Base-by-base conservation (phyloP, 257 asterid species). In the Przewalskia tangutica region DNA sequence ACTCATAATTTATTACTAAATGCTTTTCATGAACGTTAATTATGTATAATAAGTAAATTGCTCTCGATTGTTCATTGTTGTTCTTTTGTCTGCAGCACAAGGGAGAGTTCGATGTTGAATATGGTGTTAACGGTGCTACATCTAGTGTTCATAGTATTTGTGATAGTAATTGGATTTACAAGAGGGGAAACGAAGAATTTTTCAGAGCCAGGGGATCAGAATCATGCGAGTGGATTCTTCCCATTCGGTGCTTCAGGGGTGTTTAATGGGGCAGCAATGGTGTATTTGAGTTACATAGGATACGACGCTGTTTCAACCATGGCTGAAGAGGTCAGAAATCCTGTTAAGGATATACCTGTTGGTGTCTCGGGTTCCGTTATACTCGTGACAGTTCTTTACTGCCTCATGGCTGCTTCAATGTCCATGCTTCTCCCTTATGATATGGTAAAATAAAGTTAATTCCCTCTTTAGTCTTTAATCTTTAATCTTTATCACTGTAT, bases 241-340 rank as follows among this genome's bases (percentile, higher is more conserved):
- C 99, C 99, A 0, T 91, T 78, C 62, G 99, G 99, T 8, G 92
- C 83, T 3, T 85, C 97, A 6, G 99, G 99, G 6, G 96, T 95
- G 34, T 89, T 95, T 78, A 92, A 89, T 54, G 99, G 97, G 1
- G 98, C 99, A 14, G 97, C 99, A 4, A 77, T 89, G 96, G 99
- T 95, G 77, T 95, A 94, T 84, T 80, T 95, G 68, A 95, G 99
- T 86, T 95, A 92, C 86, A 95, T 95, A 7, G 99, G 99, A 0
- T 95, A 95, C 84, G 99, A 95, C 80, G 99, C 98, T 81, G 99
- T 95, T 58, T 92, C 99, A 0, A 94, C 99, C 12, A 91, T 95
- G 99, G 99, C 97, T 0, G 99, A 95, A 77, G 99, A 95, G 73
- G 98, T 95, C 3, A 88, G 53, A 64, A 85, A 91, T 50, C 99